Conservation (phyloP, 2,329 filamentous ascomycete genomes). For the Pyricularia pennisetigena region DNA sequence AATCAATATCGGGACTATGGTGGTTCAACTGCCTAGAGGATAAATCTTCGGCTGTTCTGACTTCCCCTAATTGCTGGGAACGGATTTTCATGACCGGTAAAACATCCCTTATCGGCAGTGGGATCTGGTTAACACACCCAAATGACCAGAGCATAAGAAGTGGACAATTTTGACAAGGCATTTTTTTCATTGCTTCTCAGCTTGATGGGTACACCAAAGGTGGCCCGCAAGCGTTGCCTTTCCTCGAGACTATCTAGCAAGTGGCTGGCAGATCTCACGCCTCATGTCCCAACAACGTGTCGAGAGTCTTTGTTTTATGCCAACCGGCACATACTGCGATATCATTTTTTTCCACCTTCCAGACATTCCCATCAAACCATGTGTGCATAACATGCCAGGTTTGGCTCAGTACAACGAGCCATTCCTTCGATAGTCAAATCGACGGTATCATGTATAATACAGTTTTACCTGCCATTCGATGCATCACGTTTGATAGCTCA, state of each 20-base stretch:
- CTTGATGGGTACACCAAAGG: not conserved
- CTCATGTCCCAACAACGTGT: not conserved
- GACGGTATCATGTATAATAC: not conserved
- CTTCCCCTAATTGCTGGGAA: not conserved
- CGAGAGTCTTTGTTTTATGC: not conserved
- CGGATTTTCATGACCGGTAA: no score
- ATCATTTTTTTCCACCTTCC: not conserved
- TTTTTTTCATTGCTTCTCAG: not conserved
- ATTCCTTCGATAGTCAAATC: not conserved
- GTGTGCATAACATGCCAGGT: not conserved
- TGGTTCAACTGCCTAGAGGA: not conserved
- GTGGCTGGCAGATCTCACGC: not conserved
- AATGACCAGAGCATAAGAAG: no score
- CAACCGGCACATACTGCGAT: not conserved
- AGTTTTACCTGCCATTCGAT: not conserved
- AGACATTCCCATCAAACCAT: not conserved
- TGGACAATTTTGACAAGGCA: not conserved
- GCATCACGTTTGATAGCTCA: not conserved
- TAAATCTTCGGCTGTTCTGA: not conserved
- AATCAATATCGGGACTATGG: not conserved
- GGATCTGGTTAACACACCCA: not conserved
- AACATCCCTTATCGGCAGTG: not conserved
- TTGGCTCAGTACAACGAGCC: not conserved
- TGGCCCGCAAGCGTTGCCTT: not conserved
- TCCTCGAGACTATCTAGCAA: not conserved